Percentiles rank a stretch among this genome's conserved stretches.
phyloP scores from a whole-genome alignment of 768 basidiomycete genomes.

The Serendipita vermifera region DNA sequence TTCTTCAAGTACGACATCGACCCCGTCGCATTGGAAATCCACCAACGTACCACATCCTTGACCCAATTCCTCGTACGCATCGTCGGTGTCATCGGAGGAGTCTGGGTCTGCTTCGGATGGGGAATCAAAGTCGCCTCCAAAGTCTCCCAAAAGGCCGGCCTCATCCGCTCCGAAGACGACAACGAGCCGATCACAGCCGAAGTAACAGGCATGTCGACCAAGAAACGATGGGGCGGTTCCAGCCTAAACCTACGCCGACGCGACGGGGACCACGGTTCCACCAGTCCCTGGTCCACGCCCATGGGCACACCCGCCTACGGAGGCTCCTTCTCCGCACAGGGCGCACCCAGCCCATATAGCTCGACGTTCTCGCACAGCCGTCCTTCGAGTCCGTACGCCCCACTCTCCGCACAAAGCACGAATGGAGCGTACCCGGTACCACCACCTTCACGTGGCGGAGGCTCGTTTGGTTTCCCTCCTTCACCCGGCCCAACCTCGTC shows the following conservation, averaged over 20 bases:
- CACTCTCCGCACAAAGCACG: conserved; percentile 20
- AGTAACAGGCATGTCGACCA: conserved; percentile 42
- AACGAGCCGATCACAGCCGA: conserved; percentile 53
- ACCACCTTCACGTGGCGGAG: conserved; percentile 21
- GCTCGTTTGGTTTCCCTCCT: conserved; percentile 27
- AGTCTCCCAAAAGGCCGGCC: conserved; percentile 54
- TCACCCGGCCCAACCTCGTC: conserved; percentile 23
- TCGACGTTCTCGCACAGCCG: conserved; percentile 14
- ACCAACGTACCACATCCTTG: conserved; percentile 77
- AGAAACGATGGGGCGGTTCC: conserved; percentile 56
- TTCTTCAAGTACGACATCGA: conserved; percentile 99
- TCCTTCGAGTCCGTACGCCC: conserved; percentile 17
- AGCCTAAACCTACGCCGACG: conserved; percentile 46
- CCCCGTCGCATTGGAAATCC: conserved; percentile 70
- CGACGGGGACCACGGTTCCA: conserved; percentile 13
- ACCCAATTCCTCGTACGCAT: conserved; percentile 69
- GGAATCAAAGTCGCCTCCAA: conserved; percentile 47
- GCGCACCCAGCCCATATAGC: conserved; percentile 16
- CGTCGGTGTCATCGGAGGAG: conserved; percentile 87
- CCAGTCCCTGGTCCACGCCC: conserved; percentile 7
- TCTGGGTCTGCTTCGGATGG: conserved; percentile 76
- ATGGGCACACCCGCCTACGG: conserved; percentile 4
- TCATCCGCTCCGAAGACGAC: conserved; percentile 33
- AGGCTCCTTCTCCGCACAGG: conserved; percentile 2
- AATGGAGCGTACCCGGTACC: conserved; percentile 23